A percentile compares a stretch with the other conserved stretches of the same genome.
These are phyloP conservation scores for Dalechampia spathulata DNA, from an alignment of 441 rosid species.

Conservation along the genomic window DNA sequence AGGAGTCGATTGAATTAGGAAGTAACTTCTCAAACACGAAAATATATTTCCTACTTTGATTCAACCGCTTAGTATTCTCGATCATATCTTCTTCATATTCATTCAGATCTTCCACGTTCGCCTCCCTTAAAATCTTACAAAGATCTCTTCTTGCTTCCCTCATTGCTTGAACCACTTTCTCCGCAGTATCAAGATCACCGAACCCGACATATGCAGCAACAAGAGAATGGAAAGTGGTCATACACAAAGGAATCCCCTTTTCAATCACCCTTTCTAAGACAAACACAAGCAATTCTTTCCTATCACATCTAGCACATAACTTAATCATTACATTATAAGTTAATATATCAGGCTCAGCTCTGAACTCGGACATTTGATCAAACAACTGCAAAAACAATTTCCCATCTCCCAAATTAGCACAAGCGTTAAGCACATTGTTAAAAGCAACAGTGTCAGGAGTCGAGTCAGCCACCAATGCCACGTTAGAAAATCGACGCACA, in stretches of 20 bases:
- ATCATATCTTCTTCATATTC: slow-evolving; percentile 25
- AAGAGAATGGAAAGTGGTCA: slow-evolving; percentile 77
- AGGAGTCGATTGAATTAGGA: slow-evolving; percentile 42
- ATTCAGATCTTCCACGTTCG: slow-evolving; percentile 35
- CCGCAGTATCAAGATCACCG: slow-evolving; percentile 67
- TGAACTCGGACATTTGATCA: slow-evolving; percentile 57
- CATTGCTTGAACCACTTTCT: slow-evolving; percentile 82
- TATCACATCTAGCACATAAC: slow-evolving; percentile 61
- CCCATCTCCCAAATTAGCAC: slow-evolving; percentile 70
- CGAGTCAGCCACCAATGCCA: slow-evolving; percentile 43
- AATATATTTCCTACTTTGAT: slow-evolving; percentile 24
- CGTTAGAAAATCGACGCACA: slow-evolving; percentile 39
- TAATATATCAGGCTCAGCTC: slow-evolving; percentile 64
- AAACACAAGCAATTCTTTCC: slow-evolving; percentile 69
- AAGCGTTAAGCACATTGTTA: slow-evolving; percentile 85
- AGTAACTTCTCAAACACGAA: slow-evolving; percentile 67
- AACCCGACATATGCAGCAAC: slow-evolving; percentile 95
- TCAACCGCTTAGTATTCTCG: slow-evolving; percentile 6
- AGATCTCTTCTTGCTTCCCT: slow-evolving; percentile 81
- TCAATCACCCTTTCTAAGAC: slow-evolving; percentile 67
- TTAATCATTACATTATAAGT: slow-evolving; percentile 80
- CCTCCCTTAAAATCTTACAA: slow-evolving; percentile 64
- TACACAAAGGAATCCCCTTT: slow-evolving; percentile 49
- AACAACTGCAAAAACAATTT: slow-evolving; percentile 57
- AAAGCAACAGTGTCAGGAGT: slow-evolving; percentile 80